A percentile compares a stretch with the other conserved stretches of the same genome.
phyloP scores from a whole-genome alignment of 2,329 filamentous ascomycete species.

The Colletotrichum eremochloae region DNA sequence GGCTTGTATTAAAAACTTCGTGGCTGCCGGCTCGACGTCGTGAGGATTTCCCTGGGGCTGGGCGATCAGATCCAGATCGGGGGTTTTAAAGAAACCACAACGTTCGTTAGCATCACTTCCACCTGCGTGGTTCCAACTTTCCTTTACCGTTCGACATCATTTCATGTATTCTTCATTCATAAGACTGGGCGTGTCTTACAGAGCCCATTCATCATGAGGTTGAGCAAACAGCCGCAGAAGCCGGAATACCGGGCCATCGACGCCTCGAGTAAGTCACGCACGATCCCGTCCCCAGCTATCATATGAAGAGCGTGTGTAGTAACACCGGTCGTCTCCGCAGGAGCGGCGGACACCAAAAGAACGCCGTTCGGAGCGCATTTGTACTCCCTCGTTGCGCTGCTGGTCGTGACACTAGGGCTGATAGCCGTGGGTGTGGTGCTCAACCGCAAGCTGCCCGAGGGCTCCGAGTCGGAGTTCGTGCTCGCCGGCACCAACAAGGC shows the following conservation, averaged over 20 bases:
- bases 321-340: background rate
- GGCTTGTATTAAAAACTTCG: background rate
- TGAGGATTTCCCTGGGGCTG: background rate
- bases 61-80: background rate
- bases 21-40: background rate
- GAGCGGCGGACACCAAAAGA: constrained; percentile 9
- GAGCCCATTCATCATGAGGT: background rate
- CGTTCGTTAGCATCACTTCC: background rate
- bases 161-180: background rate
- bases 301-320: background rate
- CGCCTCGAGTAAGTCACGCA: background rate
- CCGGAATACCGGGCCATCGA: background rate
- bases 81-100: background rate
- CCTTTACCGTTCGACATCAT: background rate
- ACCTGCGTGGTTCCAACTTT: background rate
- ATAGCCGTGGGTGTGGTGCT: constrained; percentile 27
- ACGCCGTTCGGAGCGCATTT: constrained; percentile 26
- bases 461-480: background rate
- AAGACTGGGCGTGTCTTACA: too few relatives aligned
- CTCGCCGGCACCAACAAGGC: background rate
- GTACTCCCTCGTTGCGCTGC: constrained; percentile 30
- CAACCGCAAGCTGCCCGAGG: background rate
- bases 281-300: background rate
- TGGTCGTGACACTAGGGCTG: constrained; percentile 33
- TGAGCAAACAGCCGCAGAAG: background rate